Conservation (phyloP, 179 eudicot species). For the Beta macrorhiza region DNA sequence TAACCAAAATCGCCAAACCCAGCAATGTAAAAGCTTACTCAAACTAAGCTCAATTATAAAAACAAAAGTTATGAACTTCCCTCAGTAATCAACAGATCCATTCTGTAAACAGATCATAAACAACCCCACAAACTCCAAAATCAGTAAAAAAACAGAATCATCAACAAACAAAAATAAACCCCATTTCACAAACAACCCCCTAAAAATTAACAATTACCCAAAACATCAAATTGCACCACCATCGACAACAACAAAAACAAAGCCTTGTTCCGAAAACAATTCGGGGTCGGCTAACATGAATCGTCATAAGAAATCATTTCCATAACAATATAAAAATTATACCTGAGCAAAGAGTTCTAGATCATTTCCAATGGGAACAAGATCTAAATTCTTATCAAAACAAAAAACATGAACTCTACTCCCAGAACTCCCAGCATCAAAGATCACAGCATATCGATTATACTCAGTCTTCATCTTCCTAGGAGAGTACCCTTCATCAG, state of each 20-base stretch:
- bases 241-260: too few species aligned
- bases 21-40: not conserved
- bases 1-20: not conserved
- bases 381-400: constrained; percentile 68
- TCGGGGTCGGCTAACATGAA: too few species aligned
- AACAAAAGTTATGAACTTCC: not conserved
- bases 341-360: constrained; percentile 90
- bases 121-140: not conserved
- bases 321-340: not conserved
- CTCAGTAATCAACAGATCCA: not conserved
- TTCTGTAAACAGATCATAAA: not conserved
- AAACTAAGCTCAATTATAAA: constrained; percentile 4
- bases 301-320: not conserved
- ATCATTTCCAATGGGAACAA: constrained; percentile 74
- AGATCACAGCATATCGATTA: constrained; percentile 66
- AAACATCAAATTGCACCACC: not conserved
- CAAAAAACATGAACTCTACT: constrained; percentile 90
- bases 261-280: not conserved
- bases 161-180: not conserved
- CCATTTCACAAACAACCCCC: not conserved
- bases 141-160: not conserved
- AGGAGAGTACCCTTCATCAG: constrained; percentile 21
- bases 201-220: not conserved
- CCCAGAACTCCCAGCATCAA: constrained; percentile 93
- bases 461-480: constrained; percentile 28